A percentile compares a stretch with the other conserved stretches of the same genome.
phyloP scores from a whole-genome alignment of 2,329 filamentous ascomycete genomes.

The Helotiales sp. region DNA sequence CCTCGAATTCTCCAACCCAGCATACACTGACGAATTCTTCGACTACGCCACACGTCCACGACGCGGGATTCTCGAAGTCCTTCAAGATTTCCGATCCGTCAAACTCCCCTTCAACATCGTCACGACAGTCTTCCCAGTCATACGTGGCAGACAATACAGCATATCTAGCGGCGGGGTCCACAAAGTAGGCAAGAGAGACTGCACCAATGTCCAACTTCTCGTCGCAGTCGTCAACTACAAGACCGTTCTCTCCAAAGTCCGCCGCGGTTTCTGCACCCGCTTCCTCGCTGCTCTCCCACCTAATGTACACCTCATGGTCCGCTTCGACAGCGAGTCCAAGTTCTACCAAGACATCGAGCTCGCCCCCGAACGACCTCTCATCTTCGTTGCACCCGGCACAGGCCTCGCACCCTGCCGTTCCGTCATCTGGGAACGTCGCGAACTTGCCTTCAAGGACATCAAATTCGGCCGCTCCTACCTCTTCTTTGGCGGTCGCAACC shows the following conservation, averaged over 20 bases:
- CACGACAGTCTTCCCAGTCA: conserved; percentile 75
- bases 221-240: conserved; percentile 90
- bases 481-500: conserved; percentile 85
- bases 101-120: conserved; percentile 77
- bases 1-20: conserved; percentile 78
- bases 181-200: conserved; percentile 30
- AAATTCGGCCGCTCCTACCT: conserved; percentile 54
- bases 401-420: conserved; percentile 85
- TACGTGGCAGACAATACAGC: conserved; percentile 92
- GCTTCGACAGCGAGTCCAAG: conserved; percentile 54
- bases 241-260: conserved; percentile 81
- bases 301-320: conserved; percentile 64
- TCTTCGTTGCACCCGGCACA: conserved; percentile 85
- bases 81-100: conserved; percentile 87
- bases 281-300: conserved; percentile 71
- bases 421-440: conserved; percentile 73
- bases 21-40: conserved; percentile 88
- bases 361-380: conserved; percentile 55
- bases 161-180: conserved; percentile 74
- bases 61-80: conserved; percentile 87
- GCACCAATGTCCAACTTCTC: conserved; percentile 70
- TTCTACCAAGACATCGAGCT: conserved; percentile 48
- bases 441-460: conserved; percentile 36
- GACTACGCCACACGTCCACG: conserved; percentile 93
- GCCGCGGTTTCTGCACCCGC: conserved; percentile 87